A percentile compares a stretch with the other conserved stretches of the same genome.
Conservation (phyloP, 2,329 filamentous ascomycete genomes). For the Seiridium unicorne region DNA sequence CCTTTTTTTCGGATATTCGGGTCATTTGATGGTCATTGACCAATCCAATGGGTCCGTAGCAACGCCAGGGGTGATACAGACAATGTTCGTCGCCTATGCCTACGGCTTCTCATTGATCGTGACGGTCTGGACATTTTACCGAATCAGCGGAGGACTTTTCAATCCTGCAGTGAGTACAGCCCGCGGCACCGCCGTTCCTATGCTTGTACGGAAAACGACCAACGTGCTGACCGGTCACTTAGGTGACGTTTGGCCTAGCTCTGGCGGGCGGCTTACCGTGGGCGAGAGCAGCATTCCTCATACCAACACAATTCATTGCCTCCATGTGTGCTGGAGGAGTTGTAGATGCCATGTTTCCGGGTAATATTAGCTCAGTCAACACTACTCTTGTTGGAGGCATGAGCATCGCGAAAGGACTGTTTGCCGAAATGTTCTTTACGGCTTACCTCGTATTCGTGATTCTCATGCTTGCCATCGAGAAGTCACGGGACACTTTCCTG, state of each 20-base stretch:
- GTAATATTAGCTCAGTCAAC: slow-evolving; percentile 31
- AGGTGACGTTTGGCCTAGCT: slow-evolving; percentile 50
- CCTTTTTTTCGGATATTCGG: slow-evolving; percentile 39
- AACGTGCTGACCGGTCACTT: background rate
- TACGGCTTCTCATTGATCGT: slow-evolving; percentile 44
- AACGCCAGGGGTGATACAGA: slow-evolving; percentile 19
- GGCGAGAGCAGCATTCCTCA: slow-evolving; percentile 43
- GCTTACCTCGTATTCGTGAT: slow-evolving; percentile 58
- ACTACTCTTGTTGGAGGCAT: slow-evolving; percentile 18
- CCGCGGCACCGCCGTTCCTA: no score
- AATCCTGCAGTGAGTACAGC: slow-evolving; percentile 33
- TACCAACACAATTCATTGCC: slow-evolving; percentile 50
- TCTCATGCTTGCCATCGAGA: slow-evolving; percentile 65
- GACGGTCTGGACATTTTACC: slow-evolving; percentile 49
- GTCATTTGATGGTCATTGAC: slow-evolving; percentile 25
- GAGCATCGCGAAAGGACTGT: slow-evolving; percentile 49
- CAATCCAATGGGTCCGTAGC: slow-evolving; percentile 14
- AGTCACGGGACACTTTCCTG: slow-evolving; percentile 64
- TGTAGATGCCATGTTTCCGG: slow-evolving; percentile 52
- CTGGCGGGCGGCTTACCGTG: slow-evolving; percentile 47
- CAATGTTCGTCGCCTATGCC: slow-evolving; percentile 37
- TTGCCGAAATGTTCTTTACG: slow-evolving; percentile 62
- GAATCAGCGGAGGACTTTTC: slow-evolving; percentile 42
- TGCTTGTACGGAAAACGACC: no score
- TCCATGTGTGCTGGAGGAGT: slow-evolving; percentile 56